These are phyloP conservation scores for Beauveria sp. DNA, from an alignment of 2,329 filamentous ascomycete genomes.

Conservation along the genomic window DNA sequence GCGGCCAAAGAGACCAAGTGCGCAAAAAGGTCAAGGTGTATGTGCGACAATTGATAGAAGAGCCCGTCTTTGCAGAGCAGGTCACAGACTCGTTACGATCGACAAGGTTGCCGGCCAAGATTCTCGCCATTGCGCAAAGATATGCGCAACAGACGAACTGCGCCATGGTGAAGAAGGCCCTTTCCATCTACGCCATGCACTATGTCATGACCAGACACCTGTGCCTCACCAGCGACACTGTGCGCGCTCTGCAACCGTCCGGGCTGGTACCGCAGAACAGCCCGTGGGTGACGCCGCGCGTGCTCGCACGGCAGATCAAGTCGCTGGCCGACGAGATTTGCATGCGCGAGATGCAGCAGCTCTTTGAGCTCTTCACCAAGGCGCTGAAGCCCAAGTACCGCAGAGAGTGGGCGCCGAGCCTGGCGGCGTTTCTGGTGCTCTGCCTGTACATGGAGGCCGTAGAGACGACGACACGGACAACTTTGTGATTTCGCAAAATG, in stretches of 20 bases:
- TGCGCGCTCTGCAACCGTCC: conserved; percentile 33
- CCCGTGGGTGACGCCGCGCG: conserved; percentile 41
- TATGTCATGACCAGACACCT: conserved; percentile 50
- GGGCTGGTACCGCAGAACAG: conserved; percentile 37
- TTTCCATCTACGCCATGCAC: conserved; percentile 49
- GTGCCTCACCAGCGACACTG: conserved; percentile 38
- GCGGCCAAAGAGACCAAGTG: conserved; percentile 36
- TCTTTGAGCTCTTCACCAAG: conserved; percentile 46
- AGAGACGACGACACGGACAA: conserved; percentile 45
- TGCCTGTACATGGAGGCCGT: conserved; percentile 53
- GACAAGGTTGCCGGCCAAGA: conserved; percentile 37
- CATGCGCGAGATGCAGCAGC: conserved; percentile 39
- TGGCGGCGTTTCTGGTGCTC: conserved; percentile 48
- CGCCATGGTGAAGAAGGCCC: conserved; percentile 43
- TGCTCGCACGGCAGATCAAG: conserved; percentile 51
- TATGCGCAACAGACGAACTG: conserved; percentile 40
- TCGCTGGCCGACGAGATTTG: conserved; percentile 48
- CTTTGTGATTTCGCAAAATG: conserved; percentile 44
- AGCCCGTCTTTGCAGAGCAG: conserved; percentile 41
- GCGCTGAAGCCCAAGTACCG: conserved; percentile 47
- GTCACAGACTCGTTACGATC: conserved; percentile 40
- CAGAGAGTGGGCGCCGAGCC: conserved; percentile 48
- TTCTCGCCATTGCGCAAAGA: conserved; percentile 40
- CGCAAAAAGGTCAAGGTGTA: conserved; percentile 41
- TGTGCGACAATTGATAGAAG: conserved; percentile 38